Base-by-base conservation (phyloP, 495 filamentous ascomycete genomes). In the Amorphotheca resinae region DNA sequence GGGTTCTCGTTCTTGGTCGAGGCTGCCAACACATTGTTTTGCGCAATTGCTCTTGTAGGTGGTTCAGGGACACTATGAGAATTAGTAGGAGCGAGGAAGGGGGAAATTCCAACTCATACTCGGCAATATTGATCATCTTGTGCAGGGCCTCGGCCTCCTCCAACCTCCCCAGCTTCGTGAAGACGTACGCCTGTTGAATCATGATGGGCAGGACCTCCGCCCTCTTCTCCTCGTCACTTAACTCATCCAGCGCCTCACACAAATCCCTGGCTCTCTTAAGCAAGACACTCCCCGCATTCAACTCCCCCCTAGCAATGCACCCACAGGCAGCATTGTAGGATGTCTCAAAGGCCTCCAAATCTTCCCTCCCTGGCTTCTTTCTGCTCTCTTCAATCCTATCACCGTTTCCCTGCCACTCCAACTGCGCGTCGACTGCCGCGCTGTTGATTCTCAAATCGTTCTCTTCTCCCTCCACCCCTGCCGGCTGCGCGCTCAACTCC, bases 271-370 rank as follows among this genome's bases (percentile, higher is more conserved):
- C 82, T 41, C 86, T 74, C 64, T 83, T 87, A 25, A 99, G 64
- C 33, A 96, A 67, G 14, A 94, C 60, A 41, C 82, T 76, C 3
- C 76, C 86, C 54, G 87, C 77, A 15, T 58, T 64, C 38, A 88
- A 73, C 49, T 87, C 84, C 9, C 81, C 83, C 46, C 79, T 70
- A 8, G 86, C 85, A 55, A 96, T 82, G 57, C 79, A 81, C 33
- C 73, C 73, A 58, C 89, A 96, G 17, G 88, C 93, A 6, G 81
- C 79, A 65, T 98, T 98, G 62, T 88, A 98, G 0, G 86, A 74
- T 3, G 82, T 93, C 62, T 98, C 91, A 52, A 96, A 98, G 2
- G 80, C 79, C 55, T 95, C 86, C 34, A 94, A 60, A 53, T 93
- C 85, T 43, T 87, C 84, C 45, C 79, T 69, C 14, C 64, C 67